Evolutionary conservation across 805 yeast genomes (phyloP).

Genomic region (Ogataea henricii): DNA sequence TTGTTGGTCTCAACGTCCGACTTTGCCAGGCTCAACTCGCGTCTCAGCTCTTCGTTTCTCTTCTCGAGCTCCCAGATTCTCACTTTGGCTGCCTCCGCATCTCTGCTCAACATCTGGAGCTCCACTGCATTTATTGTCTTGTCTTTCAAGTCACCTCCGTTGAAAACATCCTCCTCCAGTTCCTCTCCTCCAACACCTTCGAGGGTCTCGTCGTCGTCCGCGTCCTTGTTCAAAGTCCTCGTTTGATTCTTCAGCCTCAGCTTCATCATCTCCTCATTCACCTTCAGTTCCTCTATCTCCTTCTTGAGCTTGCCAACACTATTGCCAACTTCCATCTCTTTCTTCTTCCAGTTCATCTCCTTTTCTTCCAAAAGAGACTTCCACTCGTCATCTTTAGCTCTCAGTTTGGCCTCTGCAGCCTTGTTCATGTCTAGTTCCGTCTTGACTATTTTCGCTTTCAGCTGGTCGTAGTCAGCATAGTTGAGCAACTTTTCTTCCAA

Average conservation of each 20-base stretch:
- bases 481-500: slow-evolving; percentile 61
- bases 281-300: slow-evolving; percentile 64
- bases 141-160: slow-evolving; percentile 15
- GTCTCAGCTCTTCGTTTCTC: slow-evolving; percentile 73
- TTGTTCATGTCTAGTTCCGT: slow-evolving; percentile 64
- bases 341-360: slow-evolving; percentile 64
- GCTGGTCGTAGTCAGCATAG: slow-evolving; percentile 76
- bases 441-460: slow-evolving; percentile 62
- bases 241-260: slow-evolving; percentile 54
- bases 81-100: slow-evolving; percentile 68
- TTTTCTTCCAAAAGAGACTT: slow-evolving; percentile 70
- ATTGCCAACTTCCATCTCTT: slow-evolving; percentile 52
- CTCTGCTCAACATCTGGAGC: slow-evolving; percentile 69
- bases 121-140: slow-evolving; percentile 48
- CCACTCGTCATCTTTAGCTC: slow-evolving; percentile 75
- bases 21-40: slow-evolving; percentile 59
- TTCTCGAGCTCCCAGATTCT: slow-evolving; percentile 71
- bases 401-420: slow-evolving; percentile 51
- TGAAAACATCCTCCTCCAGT: slow-evolving; percentile 5
- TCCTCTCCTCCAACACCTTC: slow-evolving; percentile 10
- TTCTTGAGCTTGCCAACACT: slow-evolving; percentile 54
- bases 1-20: slow-evolving; percentile 46
- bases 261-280: slow-evolving; percentile 64
- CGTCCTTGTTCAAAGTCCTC: slow-evolving; percentile 40
- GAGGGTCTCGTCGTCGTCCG: slow-evolving; percentile 25